phyloP scores from a whole-genome alignment of 2,329 filamentous ascomycete species.

The Microcyclospora pomicola region DNA sequence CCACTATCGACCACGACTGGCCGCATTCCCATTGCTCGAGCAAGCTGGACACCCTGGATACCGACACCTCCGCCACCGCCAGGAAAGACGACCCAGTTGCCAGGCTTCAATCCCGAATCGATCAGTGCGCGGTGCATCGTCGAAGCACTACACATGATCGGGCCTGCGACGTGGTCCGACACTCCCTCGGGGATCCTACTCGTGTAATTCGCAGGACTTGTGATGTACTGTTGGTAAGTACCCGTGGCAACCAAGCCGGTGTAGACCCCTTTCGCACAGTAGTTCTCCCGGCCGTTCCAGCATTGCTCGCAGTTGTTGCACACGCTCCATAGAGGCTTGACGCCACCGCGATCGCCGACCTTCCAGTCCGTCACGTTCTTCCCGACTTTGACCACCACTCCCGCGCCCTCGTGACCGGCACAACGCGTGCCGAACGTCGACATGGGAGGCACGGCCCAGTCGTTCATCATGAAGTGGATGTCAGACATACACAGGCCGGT shows the following conservation, averaged over 20 bases:
- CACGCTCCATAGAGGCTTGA: conserved; percentile 36
- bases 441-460: conserved; percentile 38
- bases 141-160: conserved; percentile 46
- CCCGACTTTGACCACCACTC: conserved; percentile 44
- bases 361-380: conserved; percentile 39
- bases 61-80: conserved; percentile 43
- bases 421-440: conserved; percentile 22
- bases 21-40: conserved; percentile 41
- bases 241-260: conserved; percentile 33
- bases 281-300: conserved; percentile 39
- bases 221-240: conserved; percentile 47
- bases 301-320: conserved; percentile 38
- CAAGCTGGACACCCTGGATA: conserved; percentile 43
- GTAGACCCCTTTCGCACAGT: conserved; percentile 34
- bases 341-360: conserved; percentile 39
- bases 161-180: conserved; percentile 41
- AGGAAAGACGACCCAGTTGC: conserved; percentile 42
- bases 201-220: conserved; percentile 41
- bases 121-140: conserved; percentile 45
- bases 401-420: conserved; percentile 40
- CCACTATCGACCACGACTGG: conserved; percentile 43
- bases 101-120: conserved; percentile 36
- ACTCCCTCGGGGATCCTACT: conserved; percentile 43
- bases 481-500: conserved; percentile 47
- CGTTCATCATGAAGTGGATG: conserved; percentile 43